Conservation (phyloP, 768 basidiomycete species). For the Phanerochaete carnosa region DNA sequence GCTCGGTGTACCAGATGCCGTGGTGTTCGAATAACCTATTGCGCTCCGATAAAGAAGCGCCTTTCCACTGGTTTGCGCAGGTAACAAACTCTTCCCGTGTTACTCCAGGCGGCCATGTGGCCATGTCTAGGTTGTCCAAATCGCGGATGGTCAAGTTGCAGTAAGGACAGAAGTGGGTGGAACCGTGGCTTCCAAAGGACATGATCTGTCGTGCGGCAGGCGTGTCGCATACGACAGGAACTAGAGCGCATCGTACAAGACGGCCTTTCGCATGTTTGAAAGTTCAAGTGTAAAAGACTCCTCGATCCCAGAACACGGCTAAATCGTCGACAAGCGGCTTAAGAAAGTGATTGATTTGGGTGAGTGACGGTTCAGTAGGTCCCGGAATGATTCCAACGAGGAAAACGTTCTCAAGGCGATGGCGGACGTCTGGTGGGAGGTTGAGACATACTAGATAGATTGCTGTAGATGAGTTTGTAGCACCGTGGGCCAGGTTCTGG, state of each 20-base stretch:
- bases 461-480: not conserved
- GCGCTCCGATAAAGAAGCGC: slow-evolving; percentile 11
- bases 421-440: slow-evolving; percentile 21
- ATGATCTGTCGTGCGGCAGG: slow-evolving; percentile 30
- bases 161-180: slow-evolving; percentile 27
- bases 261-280: slow-evolving; percentile 21
- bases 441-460: slow-evolving; percentile 25
- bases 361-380: slow-evolving; percentile 31
- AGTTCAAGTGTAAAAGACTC: slow-evolving; percentile 28
- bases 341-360: slow-evolving; percentile 36
- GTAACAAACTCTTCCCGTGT: slow-evolving; percentile 14
- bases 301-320: slow-evolving; percentile 29
- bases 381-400: slow-evolving; percentile 40
- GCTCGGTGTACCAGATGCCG: slow-evolving; percentile 25
- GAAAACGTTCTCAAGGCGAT: slow-evolving; percentile 33
- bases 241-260: slow-evolving; percentile 24
- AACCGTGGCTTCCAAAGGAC: slow-evolving; percentile 22
- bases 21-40: slow-evolving; percentile 12
- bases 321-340: slow-evolving; percentile 37
- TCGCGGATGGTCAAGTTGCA: slow-evolving; percentile 23
- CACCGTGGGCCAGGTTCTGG: slow-evolving; percentile 8
- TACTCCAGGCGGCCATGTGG: slow-evolving; percentile 20
- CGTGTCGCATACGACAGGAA: slow-evolving; percentile 35
- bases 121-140: slow-evolving; percentile 26
- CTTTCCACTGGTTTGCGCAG: slow-evolving; percentile 18